These are phyloP conservation scores for Schizophyllum amplum DNA, from an alignment of 1,284 basidiomycete genomes.

Conservation along the genomic window DNA sequence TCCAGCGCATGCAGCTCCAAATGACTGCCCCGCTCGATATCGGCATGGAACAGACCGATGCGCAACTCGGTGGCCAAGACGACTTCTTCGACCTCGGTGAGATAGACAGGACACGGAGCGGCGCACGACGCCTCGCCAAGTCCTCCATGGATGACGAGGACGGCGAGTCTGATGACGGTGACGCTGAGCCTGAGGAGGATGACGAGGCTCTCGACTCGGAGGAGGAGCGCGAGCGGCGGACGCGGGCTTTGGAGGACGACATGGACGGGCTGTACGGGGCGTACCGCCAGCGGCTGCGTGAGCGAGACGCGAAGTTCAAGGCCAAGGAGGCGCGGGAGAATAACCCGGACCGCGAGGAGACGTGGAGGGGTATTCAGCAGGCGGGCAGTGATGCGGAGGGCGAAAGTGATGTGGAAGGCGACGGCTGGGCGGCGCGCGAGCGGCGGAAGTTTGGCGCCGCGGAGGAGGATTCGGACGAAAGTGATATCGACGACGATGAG, in stretches of 20 bases:
- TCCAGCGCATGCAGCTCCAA: constrained; percentile 93
- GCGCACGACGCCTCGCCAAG: constrained; percentile 28
- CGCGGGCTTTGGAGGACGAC: constrained; percentile 70
- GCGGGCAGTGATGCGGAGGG: constrained; percentile 38
- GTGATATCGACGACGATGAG: constrained; percentile 39
- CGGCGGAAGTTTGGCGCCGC: constrained; percentile 32
- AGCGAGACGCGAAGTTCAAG: constrained; percentile 86
- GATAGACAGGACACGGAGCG: constrained; percentile 44
- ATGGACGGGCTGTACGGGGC: constrained; percentile 86
- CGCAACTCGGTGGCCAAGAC: constrained; percentile 65
- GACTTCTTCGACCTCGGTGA: constrained; percentile 82
- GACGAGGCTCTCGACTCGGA: constrained; percentile 51
- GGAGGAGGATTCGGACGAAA: constrained; percentile 46
- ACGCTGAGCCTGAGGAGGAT: constrained; percentile 38
- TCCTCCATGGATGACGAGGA: constrained; percentile 25
- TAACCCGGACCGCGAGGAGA: constrained; percentile 60
- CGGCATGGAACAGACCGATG: constrained; percentile 81
- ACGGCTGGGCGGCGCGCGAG: constrained; percentile 68
- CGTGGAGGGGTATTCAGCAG: constrained; percentile 67
- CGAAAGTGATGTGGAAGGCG: constrained; percentile 41
- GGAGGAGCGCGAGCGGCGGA: constrained; percentile 63
- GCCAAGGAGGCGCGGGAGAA: constrained; percentile 78
- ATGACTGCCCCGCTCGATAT: constrained; percentile 97
- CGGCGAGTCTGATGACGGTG: constrained; percentile 34
- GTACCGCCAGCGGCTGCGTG: constrained; percentile 77